Conservation (phyloP, 345 rosid species). For the Carallia brachiata region DNA sequence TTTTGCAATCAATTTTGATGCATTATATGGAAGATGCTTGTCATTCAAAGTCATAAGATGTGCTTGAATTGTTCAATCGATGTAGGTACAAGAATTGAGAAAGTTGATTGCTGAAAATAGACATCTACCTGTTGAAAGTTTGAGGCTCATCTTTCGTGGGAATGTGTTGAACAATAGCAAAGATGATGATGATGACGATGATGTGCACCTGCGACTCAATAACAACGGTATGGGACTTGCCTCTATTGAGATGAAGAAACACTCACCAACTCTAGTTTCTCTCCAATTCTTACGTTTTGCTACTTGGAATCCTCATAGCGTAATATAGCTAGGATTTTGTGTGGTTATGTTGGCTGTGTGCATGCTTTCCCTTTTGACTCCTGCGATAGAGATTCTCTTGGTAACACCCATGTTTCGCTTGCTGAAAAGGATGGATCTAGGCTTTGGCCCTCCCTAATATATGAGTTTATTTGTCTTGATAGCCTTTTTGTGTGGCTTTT, state of each 20-base stretch:
- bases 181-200: constrained; percentile 43
- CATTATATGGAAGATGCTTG: too few relatives aligned
- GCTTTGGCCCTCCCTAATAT: too few relatives aligned
- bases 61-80: constrained; percentile 14
- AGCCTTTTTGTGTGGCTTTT: too few relatives aligned
- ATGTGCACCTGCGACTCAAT: constrained; percentile 43
- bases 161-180: constrained; percentile 53
- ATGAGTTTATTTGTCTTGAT: too few relatives aligned
- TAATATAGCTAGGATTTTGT: not conserved
- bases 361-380: too few relatives aligned
- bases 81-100: constrained; percentile 66
- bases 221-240: constrained; percentile 42
- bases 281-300: not conserved
- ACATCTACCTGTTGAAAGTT: constrained; percentile 44
- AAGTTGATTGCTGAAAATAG: constrained; percentile 53
- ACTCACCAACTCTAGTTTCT: not conserved
- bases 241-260: not conserved
- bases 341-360: too few relatives aligned
- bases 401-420: too few relatives aligned
- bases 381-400: too few relatives aligned
- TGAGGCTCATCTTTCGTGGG: constrained; percentile 73
- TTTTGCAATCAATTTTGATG: too few relatives aligned
- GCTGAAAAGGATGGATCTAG: too few relatives aligned
- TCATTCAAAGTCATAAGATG: not conserved
- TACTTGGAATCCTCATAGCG: not conserved